Evolutionary conservation across 768 basidiomycete species (phyloP).

Genomic region (Agrocybe praecox): DNA sequence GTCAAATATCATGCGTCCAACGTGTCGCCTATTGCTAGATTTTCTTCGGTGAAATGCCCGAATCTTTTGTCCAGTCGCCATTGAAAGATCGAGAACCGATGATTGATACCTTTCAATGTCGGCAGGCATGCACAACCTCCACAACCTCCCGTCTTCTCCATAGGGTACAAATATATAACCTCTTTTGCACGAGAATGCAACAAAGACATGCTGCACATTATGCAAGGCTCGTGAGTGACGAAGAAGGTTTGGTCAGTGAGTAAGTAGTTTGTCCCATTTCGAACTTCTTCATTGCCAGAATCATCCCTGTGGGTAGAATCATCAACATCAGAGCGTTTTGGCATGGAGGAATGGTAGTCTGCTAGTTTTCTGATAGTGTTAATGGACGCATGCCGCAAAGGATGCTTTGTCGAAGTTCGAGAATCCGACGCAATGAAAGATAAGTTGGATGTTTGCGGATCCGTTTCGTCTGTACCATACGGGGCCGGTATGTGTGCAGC

Average conservation of each 20-base stretch:
- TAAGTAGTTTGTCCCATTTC: constrained; percentile 83
- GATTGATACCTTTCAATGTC: constrained; percentile 84
- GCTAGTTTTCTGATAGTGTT: constrained; percentile 74
- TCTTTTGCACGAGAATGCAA: constrained; percentile 94
- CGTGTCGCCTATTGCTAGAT: constrained; percentile 29
- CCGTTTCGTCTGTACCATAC: constrained; percentile 31
- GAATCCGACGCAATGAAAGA: constrained; percentile 70
- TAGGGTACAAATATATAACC: constrained; percentile 73
- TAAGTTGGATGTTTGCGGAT: constrained; percentile 3
- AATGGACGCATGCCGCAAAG: constrained; percentile 84
- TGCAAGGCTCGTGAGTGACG: constrained; percentile 94
- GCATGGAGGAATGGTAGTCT: constrained; percentile 45
- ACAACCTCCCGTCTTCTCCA: constrained; percentile 84
- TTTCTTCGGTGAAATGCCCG: constrained; percentile 14
- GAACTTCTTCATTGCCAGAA: constrained; percentile 14
- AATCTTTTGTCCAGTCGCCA: constrained; percentile 49
- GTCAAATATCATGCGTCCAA: constrained; percentile 37
- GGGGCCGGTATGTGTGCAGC: constrained; percentile 70
- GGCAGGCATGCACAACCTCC: constrained; percentile 79
- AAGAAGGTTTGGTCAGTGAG: constrained; percentile 85
- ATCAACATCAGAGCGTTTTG: too few relatives aligned
- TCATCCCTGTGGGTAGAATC: neutral
- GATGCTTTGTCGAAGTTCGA: constrained; percentile 66
- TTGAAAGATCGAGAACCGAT: constrained; percentile 73
- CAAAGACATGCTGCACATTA: constrained; percentile 98